Evolutionary conservation across 2,329 filamentous ascomycete genomes (phyloP).

Genomic region (Penicillium sp.): DNA sequence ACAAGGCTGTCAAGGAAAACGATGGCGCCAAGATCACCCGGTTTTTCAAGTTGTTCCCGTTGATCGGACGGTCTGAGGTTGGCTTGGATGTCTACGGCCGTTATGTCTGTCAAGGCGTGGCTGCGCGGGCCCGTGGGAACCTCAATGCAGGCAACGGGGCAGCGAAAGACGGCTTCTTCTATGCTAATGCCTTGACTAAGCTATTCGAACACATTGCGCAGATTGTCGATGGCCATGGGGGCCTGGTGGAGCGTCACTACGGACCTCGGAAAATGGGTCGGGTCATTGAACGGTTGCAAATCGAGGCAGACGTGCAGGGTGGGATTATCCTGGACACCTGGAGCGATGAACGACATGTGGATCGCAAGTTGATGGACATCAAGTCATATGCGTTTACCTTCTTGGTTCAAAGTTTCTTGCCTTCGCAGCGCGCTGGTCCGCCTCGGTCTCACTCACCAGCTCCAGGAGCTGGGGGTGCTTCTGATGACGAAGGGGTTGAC

Average conservation of each 20-base stretch:
- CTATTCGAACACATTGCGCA: constrained; percentile 97
- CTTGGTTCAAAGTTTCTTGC: constrained; percentile 86
- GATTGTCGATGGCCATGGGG: constrained; percentile 87
- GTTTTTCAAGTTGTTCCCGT: constrained; percentile 96
- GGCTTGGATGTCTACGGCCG: constrained; percentile 91
- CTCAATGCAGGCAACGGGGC: constrained; percentile 62
- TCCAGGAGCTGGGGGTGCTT: constrained; percentile 52
- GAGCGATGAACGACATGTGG: constrained; percentile 80
- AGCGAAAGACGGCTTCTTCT: constrained; percentile 76
- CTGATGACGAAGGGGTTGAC: constrained; percentile 87
- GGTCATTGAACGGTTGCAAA: constrained; percentile 86
- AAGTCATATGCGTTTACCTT: constrained; percentile 98
- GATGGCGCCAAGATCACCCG: constrained; percentile 85
- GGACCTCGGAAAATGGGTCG: constrained; percentile 87
- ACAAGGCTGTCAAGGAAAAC: constrained; percentile 79
- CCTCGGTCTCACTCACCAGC: constrained; percentile 73
- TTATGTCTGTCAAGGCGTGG: constrained; percentile 94
- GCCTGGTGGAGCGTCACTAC: constrained; percentile 89
- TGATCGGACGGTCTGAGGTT: constrained; percentile 82
- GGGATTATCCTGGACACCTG: constrained; percentile 94
- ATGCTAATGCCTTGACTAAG: constrained; percentile 81
- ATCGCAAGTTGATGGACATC: constrained; percentile 84
- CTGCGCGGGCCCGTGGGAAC: constrained; percentile 71
- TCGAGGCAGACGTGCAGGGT: constrained; percentile 92
- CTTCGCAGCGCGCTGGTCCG: constrained; percentile 61